Conservation (phyloP, 768 basidiomycete species). For the Fibroporia radiculosa region DNA sequence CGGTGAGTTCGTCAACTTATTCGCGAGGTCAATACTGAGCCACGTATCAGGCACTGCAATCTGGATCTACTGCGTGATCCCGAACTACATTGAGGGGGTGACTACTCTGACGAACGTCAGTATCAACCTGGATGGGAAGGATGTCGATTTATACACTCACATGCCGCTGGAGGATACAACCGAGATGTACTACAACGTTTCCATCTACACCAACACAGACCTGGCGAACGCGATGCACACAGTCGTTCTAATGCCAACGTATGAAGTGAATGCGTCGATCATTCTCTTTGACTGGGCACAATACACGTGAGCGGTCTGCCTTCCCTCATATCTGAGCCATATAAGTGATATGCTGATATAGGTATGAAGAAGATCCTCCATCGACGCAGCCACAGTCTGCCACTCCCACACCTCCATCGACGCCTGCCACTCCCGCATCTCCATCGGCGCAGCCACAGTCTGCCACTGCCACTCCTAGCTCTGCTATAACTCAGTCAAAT, state of each 20-base stretch:
- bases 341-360: not conserved
- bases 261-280: slow-evolving; percentile 3
- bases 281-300: slow-evolving; percentile 9
- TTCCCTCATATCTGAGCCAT: not conserved
- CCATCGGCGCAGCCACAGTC: not conserved
- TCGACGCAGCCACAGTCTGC: not conserved
- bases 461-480: not conserved
- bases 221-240: slow-evolving; percentile 6
- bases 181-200: slow-evolving; percentile 1
- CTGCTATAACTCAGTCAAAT: not conserved
- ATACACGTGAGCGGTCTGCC: slow-evolving; percentile 4
- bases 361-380: too few relatives aligned
- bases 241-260: not conserved
- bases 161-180: not conserved
- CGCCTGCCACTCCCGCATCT: not conserved
- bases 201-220: slow-evolving; percentile 1
- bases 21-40: not conserved
- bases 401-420: not conserved
- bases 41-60: slow-evolving; percentile 6
- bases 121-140: slow-evolving; percentile 8
- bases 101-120: slow-evolving; percentile 10
- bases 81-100: slow-evolving; percentile 1
- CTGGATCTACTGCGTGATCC: slow-evolving; percentile 7
- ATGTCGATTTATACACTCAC: slow-evolving; percentile 1
- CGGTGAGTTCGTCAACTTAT: not conserved